Percentiles rank a stretch among this genome's conserved stretches.
Conservation (phyloP, 805 yeast genomes). For the Saccharomyces jurei region DNA sequence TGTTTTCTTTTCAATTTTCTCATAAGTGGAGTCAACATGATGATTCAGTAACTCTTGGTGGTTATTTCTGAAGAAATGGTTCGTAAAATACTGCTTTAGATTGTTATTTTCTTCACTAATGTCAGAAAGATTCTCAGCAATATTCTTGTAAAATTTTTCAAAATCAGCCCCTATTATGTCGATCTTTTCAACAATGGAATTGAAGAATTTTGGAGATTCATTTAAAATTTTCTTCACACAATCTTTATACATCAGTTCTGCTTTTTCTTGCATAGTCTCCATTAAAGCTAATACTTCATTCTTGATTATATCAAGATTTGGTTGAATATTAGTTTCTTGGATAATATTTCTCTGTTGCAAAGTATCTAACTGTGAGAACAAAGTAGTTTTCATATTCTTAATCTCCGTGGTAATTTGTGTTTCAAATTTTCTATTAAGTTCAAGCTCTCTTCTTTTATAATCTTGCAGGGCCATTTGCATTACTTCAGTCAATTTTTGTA, state of each 20-base stretch:
- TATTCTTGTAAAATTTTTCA: conserved; percentile 8
- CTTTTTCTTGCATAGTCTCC: conserved; percentile 10
- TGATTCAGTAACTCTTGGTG: conserved; percentile 19
- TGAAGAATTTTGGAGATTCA: conserved; percentile 19
- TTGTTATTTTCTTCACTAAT: conserved; percentile 28
- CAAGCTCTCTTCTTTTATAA: conserved; percentile 17
- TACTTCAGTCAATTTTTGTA: conserved; percentile 13
- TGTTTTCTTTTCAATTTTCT: conserved; percentile 19
- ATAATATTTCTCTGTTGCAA: conserved; percentile 2
- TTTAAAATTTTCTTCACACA: conserved; percentile 18
- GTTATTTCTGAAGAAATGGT: conserved; percentile 25
- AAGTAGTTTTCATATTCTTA: conserved; percentile 10
- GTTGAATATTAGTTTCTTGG: conserved; percentile 9
- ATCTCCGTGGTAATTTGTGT: conserved; percentile 19
- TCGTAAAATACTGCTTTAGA: conserved; percentile 25
- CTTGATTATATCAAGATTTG: conserved; percentile 14
- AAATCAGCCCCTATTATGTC: conserved; percentile 12
- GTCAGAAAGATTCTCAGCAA: conserved; percentile 24
- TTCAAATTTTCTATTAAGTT: conserved; percentile 15
- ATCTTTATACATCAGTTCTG: conserved; percentile 18
- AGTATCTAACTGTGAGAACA: conserved; percentile 11
- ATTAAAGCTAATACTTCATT: conserved; percentile 13
- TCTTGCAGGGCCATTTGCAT: conserved; percentile 17
- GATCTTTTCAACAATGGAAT: conserved; percentile 12
- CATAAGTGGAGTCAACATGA: conserved; percentile 20